phyloP scores from a whole-genome alignment of 768 basidiomycete genomes.

The Mycena galericulata region DNA sequence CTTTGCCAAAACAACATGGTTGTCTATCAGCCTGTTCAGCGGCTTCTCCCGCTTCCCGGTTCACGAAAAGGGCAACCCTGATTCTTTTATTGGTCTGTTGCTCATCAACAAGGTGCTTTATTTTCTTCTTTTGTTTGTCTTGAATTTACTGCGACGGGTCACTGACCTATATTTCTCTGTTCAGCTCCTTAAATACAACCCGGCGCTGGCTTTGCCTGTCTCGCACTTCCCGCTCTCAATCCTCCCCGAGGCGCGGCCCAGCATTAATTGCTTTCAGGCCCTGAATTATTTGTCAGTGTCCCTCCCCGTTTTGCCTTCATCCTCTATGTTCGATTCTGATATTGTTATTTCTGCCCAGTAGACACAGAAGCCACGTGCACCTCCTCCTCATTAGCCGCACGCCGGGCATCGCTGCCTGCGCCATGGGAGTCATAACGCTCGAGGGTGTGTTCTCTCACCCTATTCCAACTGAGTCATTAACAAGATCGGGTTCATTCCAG shows the following conservation, averaged over 20 bases:
- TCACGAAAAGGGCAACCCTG: constrained; percentile 62
- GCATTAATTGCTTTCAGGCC: constrained; percentile 94
- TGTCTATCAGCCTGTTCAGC: constrained; percentile 53
- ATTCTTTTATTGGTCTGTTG: constrained; percentile 72
- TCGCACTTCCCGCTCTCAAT: constrained; percentile 83
- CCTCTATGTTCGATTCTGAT: too few relatives aligned
- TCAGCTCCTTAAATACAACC: constrained; percentile 94
- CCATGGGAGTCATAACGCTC: constrained; percentile 90
- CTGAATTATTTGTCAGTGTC: constrained; percentile 90
- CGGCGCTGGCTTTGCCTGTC: constrained; percentile 82
- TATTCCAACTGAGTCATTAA: not conserved
- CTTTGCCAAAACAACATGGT: not conserved
- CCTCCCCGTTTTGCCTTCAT: too few relatives aligned
- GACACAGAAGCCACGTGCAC: too few relatives aligned
- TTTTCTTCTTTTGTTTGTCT: too few relatives aligned
- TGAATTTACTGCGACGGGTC: not conserved
- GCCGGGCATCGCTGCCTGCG: constrained; percentile 87
- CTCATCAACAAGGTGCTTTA: constrained; percentile 66
- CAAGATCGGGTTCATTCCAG: constrained; percentile 51
- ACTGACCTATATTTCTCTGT: constrained; percentile 78
- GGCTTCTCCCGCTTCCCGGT: constrained; percentile 83
- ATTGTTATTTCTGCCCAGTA: too few relatives aligned
- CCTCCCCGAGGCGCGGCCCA: constrained; percentile 88
- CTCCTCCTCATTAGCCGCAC: constrained; percentile 86
- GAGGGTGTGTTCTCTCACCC: constrained; percentile 63